Base-by-base conservation (phyloP, 495 filamentous ascomycete species). In the Penicillium coffeae region DNA sequence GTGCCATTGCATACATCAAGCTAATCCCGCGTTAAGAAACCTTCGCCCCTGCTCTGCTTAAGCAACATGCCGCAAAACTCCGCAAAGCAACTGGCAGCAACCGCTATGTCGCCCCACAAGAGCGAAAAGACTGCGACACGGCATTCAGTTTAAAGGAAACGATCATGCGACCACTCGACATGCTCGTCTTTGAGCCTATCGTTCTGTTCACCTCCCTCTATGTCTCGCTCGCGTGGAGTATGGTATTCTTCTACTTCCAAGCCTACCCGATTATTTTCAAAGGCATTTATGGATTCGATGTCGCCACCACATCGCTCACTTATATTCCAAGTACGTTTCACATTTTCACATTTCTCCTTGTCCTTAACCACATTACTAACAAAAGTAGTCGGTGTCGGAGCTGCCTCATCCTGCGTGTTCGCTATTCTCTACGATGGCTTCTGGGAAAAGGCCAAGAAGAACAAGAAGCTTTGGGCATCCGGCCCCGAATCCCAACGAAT, bases 221-320 rank as follows among this genome's bases (percentile, higher is more conserved):
- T 63, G 73, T 89, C 1, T 74, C 83, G 0, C 65, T 88, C 3
- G 74, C 81, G 12, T 90, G 89, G 59, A 79, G 78, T n/a, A 82
- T 90, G 33, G 88, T 91, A 52, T 89, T 65, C 42, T 70, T 89
- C 56, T 85, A 77, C 50, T 87, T 89, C 52, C 78, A 85, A 44
- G 77, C 79, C 3, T 87, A 78, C 56, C 83, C 83, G 0, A 71
- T 87, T 12, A 85, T 86, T 43, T 86, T 82, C 60, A 57, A 76
- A 50, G 57, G 56, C 4, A 61, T 55, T 14, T 73, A 70, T 44
- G 47, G 52, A 14, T 69, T 76, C 35, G 59, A 55, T 30, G 52
- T 70, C 6, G 60, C 71, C 9, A 55, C 52, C 0, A 64, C 71
- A n/a, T 72, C 72, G 13, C 59, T 77, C 9, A 63, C 67, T 9